Conservation (phyloP, 2,329 filamentous ascomycete species). For the Exophiala mesophila region DNA sequence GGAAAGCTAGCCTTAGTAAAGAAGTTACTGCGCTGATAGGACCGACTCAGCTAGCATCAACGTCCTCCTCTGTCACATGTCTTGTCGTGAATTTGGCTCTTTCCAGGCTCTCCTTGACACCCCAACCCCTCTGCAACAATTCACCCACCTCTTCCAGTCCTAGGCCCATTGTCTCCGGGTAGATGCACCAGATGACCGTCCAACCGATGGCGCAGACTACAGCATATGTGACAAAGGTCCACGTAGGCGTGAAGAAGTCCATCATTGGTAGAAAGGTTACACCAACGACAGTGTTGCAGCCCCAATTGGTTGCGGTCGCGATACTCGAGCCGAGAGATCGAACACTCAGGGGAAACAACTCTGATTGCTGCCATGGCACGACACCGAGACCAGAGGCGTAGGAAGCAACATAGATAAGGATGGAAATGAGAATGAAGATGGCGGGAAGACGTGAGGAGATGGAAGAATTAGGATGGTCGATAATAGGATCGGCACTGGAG, state of each 20-base stretch:
- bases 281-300: constrained; percentile 77
- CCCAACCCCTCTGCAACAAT: constrained; percentile 68
- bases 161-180: constrained; percentile 81
- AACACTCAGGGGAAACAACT: constrained; percentile 70
- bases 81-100: constrained; percentile 17
- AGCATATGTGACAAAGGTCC: constrained; percentile 80
- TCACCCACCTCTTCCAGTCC: constrained; percentile 73
- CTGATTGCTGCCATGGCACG: constrained; percentile 93
- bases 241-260: constrained; percentile 65
- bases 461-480: constrained; percentile 24
- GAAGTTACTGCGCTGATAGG: background rate
- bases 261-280: constrained; percentile 86
- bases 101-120: constrained; percentile 50
- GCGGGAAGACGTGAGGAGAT: constrained; percentile 41
- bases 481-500: constrained; percentile 17
- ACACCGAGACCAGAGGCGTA: constrained; percentile 87
- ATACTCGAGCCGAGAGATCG: constrained; percentile 59
- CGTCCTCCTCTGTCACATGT: background rate
- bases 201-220: constrained; percentile 65
- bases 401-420: constrained; percentile 77
- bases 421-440: constrained; percentile 62
- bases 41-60: background rate
- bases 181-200: constrained; percentile 64
- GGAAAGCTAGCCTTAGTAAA: background rate
- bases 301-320: constrained; percentile 77